These are phyloP conservation scores for Arctium minus DNA, from an alignment of 129 eudicot genomes.

Conservation along the genomic window DNA sequence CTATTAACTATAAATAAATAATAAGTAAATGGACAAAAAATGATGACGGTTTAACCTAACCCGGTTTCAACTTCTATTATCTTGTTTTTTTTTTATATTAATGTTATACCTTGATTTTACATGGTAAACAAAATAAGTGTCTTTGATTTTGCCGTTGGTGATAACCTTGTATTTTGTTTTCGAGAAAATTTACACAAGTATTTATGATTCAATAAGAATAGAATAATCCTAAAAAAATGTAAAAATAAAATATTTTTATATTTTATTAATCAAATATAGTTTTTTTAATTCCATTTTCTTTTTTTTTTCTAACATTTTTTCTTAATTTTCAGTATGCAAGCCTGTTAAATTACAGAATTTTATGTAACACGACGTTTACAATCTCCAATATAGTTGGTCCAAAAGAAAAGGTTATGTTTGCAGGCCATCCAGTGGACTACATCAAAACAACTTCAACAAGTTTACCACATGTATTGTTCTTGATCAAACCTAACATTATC, in stretches of 20 bases:
- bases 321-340: constrained; percentile 45
- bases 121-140: too few relatives aligned
- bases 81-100: too few relatives aligned
- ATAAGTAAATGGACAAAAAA: too few relatives aligned
- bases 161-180: too few relatives aligned
- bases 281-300: neutral
- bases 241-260: neutral
- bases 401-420: constrained; percentile 52
- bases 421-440: constrained; percentile 55
- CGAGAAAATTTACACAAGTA: too few relatives aligned
- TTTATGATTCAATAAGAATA: too few relatives aligned
- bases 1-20: too few relatives aligned
- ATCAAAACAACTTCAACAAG: constrained; percentile 46
- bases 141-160: too few relatives aligned
- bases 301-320: neutral
- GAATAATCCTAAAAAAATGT: neutral
- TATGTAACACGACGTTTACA: constrained; percentile 66
- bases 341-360: constrained; percentile 45
- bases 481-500: neutral
- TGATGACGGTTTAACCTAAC: too few relatives aligned
- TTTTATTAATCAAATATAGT: neutral
- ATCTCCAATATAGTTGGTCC: constrained; percentile 77
- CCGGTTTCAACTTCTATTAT: too few relatives aligned
- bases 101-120: neutral
- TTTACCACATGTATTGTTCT: constrained; percentile 56